Percentiles rank a stretch among this genome's conserved stretches.
These are phyloP conservation scores for Aspergillus proliferans DNA, from an alignment of 2,329 filamentous ascomycete genomes.

Conservation along the genomic window DNA sequence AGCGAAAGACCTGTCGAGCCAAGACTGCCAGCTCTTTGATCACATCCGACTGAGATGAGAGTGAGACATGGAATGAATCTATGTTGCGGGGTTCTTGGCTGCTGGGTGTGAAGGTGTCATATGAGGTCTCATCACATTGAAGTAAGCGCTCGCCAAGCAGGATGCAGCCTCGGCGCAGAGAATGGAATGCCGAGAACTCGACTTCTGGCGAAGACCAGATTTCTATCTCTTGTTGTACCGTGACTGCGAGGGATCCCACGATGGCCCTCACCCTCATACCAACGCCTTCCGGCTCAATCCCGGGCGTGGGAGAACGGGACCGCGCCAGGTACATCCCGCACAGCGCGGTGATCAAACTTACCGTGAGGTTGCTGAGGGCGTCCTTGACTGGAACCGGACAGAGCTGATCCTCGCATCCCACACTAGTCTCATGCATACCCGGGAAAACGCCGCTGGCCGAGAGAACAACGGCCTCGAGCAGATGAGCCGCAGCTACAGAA, in stretches of 20 bases:
- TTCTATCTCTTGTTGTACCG: slow-evolving; percentile 19
- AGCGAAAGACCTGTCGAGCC: slow-evolving; percentile 28
- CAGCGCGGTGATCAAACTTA: slow-evolving; percentile 29
- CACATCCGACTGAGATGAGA: slow-evolving; percentile 25
- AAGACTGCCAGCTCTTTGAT: slow-evolving; percentile 31
- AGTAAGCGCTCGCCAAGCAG: slow-evolving; percentile 25
- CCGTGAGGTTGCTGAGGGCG: slow-evolving; percentile 30
- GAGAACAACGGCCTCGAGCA: slow-evolving; percentile 30
- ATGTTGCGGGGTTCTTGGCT: slow-evolving; percentile 10
- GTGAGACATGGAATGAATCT: slow-evolving; percentile 23
- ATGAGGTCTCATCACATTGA: slow-evolving; percentile 10
- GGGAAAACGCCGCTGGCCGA: slow-evolving; percentile 19
- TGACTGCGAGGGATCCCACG: slow-evolving; percentile 17
- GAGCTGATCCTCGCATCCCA: slow-evolving; percentile 7
- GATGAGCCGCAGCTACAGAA: slow-evolving; percentile 23
- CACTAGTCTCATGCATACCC: slow-evolving; percentile 7
- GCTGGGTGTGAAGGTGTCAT: slow-evolving; percentile 10
- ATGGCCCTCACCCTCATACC: slow-evolving; percentile 21
- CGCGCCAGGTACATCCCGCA: slow-evolving; percentile 34
- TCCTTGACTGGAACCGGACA: slow-evolving; percentile 31
- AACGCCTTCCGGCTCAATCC: slow-evolving; percentile 6
- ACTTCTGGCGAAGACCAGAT: slow-evolving; percentile 1
- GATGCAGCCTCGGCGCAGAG: slow-evolving; percentile 28
- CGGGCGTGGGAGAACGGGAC: slow-evolving; percentile 20
- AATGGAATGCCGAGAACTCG: slow-evolving; percentile 14